These are phyloP conservation scores for Peronospora belbahrii DNA, from an alignment of 352 stramenopile species.

Conservation along the genomic window DNA sequence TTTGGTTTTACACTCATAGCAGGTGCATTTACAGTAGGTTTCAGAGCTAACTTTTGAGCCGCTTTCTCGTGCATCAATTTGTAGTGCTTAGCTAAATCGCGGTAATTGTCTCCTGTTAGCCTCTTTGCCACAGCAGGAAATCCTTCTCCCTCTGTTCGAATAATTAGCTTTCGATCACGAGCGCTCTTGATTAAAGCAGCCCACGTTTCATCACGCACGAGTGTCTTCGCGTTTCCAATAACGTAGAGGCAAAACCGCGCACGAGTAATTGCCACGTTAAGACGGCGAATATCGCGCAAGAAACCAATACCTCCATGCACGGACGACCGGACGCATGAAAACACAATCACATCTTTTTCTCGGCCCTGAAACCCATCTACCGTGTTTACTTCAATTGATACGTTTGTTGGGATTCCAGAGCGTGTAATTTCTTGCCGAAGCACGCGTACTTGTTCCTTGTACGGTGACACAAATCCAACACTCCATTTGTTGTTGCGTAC, in stretches of 20 bases:
- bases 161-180: conserved; percentile 51
- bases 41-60: conserved; percentile 25
- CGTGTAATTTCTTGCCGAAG: conserved; percentile 60
- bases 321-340: conserved; percentile 91
- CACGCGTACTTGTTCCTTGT: conserved; percentile 92
- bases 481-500: conserved; percentile 63
- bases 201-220: conserved; percentile 76
- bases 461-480: conserved; percentile 97
- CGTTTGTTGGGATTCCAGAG: conserved; percentile 33
- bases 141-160: conserved; percentile 33
- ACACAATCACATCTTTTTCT: conserved; percentile 99
- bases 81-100: conserved; percentile 43
- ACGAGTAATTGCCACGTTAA: conserved; percentile 89
- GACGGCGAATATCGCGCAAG: conserved; percentile 80
- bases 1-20: conserved; percentile 8
- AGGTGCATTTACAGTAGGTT: conserved; percentile 5
- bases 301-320: conserved; percentile 82
- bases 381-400: conserved; percentile 92
- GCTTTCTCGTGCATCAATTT: conserved; percentile 66
- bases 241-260: conserved; percentile 85
- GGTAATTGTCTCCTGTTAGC: conserved; percentile 34
- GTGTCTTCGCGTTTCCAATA: conserved; percentile 67
- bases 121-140: conserved; percentile 40
- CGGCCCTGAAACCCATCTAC: conserved; percentile 98
- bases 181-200: conserved; percentile 67